Evolutionary conservation across 441 rosid genomes (phyloP), one percentile per base, ranked within the genome.

Genomic region (Syzygium malaccense): DNA sequence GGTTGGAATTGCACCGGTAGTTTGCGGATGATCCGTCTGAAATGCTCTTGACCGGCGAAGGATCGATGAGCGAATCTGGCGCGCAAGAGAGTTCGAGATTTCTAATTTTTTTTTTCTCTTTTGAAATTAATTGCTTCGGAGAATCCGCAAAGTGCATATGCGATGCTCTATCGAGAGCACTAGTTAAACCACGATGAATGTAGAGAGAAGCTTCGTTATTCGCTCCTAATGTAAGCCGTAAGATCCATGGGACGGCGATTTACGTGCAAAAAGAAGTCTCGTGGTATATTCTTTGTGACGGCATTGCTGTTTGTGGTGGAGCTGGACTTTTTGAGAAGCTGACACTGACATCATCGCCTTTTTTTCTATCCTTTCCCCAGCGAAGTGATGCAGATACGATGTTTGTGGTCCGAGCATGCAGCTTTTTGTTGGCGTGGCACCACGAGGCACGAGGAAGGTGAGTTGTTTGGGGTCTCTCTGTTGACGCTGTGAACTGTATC

Each of bases 351-450:
- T 30, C 55, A 83, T 62, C 55, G 55, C 56, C 23, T 88, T 86
- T 53, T 86, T 88, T 88, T 88, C 85, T 75, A n/a, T 5, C 12
- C 26, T 58, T 6, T 8, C 53, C 83, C 49, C 93, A 92, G 94
- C 91, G 90, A 91, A 90, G 89, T 86, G 51, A n/a, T 85, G 85
- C 55, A 68, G 28, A 57, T 88, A 80, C 86, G 56, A 41, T 51
- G 87, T 57, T 78, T 90, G 92, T 91, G 93, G 94, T 87, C 62
- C 57, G 80, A 62, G 80, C 85, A 89, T 89, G 89, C 90, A 23
- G 71, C 91, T 79, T 88, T 92, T 25, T 60, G n/a, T 79, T 18
- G 86, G 14, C 28, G 20, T 80, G 87, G 49, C 86, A 66, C 87
- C 85, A 64, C 75, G 56, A 48, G 86, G 55, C 86, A 37, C 53